Conservation (phyloP, 176 grass and related monocot genomes). For the Raddia distichophylla region DNA sequence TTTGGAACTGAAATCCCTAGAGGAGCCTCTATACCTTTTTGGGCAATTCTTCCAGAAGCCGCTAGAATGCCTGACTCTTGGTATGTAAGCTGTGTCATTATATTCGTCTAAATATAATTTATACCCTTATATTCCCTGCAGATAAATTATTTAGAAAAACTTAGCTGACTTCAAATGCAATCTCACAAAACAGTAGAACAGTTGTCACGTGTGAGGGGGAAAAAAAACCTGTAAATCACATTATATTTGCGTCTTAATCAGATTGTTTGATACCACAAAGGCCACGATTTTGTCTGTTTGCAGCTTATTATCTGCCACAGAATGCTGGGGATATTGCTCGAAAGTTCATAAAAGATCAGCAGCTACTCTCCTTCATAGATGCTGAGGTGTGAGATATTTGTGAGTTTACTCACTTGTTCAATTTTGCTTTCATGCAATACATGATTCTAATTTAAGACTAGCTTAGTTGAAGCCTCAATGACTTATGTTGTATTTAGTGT, state of each 20-base stretch:
- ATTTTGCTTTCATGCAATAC: neutral
- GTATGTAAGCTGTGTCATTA: slow-evolving; percentile 35
- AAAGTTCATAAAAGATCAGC: slow-evolving; percentile 92
- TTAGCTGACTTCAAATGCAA: slow-evolving; percentile 20
- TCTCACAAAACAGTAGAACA: neutral
- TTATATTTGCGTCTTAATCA: neutral
- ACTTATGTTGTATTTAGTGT: slow-evolving; percentile 62
- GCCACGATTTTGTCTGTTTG: slow-evolving; percentile 20
- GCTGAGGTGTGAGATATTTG: slow-evolving; percentile 80
- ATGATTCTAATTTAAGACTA: slow-evolving; percentile 3
- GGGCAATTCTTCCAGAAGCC: slow-evolving; percentile 96
- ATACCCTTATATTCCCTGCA: neutral
- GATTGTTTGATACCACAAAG: slow-evolving; percentile 3
- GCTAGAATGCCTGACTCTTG: slow-evolving; percentile 90
- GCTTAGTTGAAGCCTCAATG: slow-evolving; percentile 23
- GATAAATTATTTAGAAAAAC: neutral
- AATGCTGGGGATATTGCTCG: slow-evolving; percentile 96
- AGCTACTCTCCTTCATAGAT: slow-evolving; percentile 97
- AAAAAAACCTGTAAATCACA: neutral
- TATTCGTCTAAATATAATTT: slow-evolving; percentile 6
- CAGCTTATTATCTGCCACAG: slow-evolving; percentile 95
- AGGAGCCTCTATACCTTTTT: slow-evolving; percentile 91
- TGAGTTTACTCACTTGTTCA: slow-evolving; percentile 57
- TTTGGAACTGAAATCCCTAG: slow-evolving; percentile 87
- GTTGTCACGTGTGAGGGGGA: neutral